Evolutionary conservation across 371 early-diverging fungal genomes (phyloP).

Genomic region (Rhizopus stolonifer): DNA sequence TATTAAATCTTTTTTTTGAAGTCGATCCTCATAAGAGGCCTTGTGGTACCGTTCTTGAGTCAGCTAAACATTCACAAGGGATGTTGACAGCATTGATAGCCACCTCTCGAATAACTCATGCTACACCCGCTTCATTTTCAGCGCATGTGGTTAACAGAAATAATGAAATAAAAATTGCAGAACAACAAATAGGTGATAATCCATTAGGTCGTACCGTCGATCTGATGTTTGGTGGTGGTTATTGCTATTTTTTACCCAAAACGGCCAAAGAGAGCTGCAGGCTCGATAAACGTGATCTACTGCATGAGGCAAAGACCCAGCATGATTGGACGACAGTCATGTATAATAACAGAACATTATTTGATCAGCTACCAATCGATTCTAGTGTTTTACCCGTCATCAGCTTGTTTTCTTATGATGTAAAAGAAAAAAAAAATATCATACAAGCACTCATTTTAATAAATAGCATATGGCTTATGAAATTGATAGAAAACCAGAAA

Average conservation of each 20-base stretch:
- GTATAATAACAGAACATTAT: conserved; percentile 56
- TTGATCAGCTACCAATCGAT: conserved; percentile 50
- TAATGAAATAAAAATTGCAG: conserved; percentile 83
- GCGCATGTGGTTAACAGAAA: conserved; percentile 81
- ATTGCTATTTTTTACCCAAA: conserved; percentile 81
- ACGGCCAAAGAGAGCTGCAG: conserved; percentile 62
- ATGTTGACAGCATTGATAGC: conserved; percentile 91
- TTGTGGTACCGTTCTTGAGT: conserved; percentile 92
- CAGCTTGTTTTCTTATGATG: conserved; percentile 60
- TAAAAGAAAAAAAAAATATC: neutral
- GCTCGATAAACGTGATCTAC: conserved; percentile 67
- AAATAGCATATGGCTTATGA: conserved; percentile 83
- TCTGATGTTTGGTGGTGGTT: conserved; percentile 91
- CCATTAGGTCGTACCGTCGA: conserved; percentile 82
- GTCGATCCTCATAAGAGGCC: conserved; percentile 64
- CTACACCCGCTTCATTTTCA: conserved; percentile 78
- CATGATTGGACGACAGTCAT: conserved; percentile 60
- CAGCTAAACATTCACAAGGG: conserved; percentile 76
- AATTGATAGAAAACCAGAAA: conserved; percentile 72
- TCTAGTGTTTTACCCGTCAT: conserved; percentile 65
- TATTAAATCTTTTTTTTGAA: conserved; percentile 17
- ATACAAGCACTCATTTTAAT: neutral
- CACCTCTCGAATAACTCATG: conserved; percentile 92
- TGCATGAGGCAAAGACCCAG: conserved; percentile 48
- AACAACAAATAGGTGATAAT: conserved; percentile 85